A percentile compares a stretch with the other conserved stretches of the same genome.
phyloP scores from a whole-genome alignment of 441 rosid genomes.

The Euphorbia corollata region DNA sequence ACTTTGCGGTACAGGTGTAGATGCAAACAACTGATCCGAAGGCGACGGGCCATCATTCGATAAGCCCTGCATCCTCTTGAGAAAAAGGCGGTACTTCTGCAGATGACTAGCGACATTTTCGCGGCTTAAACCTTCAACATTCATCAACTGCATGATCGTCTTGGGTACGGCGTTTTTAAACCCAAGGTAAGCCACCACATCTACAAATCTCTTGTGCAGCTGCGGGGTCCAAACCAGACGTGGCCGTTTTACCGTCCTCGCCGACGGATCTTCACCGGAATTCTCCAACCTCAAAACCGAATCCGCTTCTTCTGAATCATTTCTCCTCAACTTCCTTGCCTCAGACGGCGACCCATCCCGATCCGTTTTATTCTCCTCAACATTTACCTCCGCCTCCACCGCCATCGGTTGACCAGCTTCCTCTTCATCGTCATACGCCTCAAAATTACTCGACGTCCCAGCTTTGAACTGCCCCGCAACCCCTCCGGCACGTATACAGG shows the following conservation, averaged over 20 bases:
- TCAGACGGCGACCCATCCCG: slow-evolving; percentile 50
- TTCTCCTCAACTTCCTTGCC: slow-evolving; percentile 48
- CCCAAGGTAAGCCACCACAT: slow-evolving; percentile 82
- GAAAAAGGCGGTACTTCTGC: slow-evolving; percentile 82
- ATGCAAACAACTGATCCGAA: slow-evolving; percentile 71
- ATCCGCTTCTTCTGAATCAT: slow-evolving; percentile 51
- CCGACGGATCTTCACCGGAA: slow-evolving; percentile 42
- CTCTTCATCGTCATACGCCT: slow-evolving; percentile 27
- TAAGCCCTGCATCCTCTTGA: slow-evolving; percentile 84
- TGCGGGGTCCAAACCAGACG: slow-evolving; percentile 98
- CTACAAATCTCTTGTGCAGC: slow-evolving; percentile 92
- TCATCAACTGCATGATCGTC: slow-evolving; percentile 98
- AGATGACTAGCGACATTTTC: slow-evolving; percentile 96
- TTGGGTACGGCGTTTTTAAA: slow-evolving; percentile 93
- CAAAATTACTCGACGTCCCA: slow-evolving; percentile 38
- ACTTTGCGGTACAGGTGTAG: slow-evolving; percentile 64
- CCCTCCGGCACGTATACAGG: slow-evolving; percentile 37
- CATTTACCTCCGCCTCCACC: slow-evolving; percentile 22
- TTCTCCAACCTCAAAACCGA: slow-evolving; percentile 35
- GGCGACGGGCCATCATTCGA: slow-evolving; percentile 55
- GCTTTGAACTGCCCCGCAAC: slow-evolving; percentile 25
- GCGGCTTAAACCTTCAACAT: slow-evolving; percentile 86
- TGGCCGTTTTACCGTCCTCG: slow-evolving; percentile 57
- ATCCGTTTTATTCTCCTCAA: slow-evolving; percentile 21
- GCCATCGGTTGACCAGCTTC: slow-evolving; percentile 24